Base-by-base conservation (phyloP, 495 filamentous ascomycete genomes). In the Sporormia fimetaria region DNA sequence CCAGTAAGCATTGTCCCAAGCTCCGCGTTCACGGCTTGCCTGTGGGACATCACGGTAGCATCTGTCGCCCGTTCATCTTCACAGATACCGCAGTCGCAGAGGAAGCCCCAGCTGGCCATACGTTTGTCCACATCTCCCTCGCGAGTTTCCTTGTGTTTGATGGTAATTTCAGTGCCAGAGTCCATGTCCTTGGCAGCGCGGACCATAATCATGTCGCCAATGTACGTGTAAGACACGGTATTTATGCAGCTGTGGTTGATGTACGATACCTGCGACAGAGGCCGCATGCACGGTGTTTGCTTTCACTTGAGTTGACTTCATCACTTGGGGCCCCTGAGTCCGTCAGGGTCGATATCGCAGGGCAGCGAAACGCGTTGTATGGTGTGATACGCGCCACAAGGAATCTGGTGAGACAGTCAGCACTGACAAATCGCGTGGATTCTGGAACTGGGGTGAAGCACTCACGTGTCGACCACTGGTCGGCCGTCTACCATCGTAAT, bases 181-280 rank as follows among this genome's bases (percentile, higher is more conserved):
- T 37, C 17, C 3, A 45, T 23, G 24, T 45, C 42, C 12, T 38
- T 3, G 4, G 33, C 22, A 0, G 74, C 72, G 11, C 71, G 70
- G 12, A 75, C 47, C 27, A 76, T 59, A 60, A 70, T 67, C 63
- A 79, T 67, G 51, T 78, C 75, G 27, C 74, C 70, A 44, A 76
- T 71, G 53, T 73, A 75, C 15, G 65, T 42, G 27, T 68, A 64
- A 4, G 23, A 26, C 15, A 57, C 54, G 44, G 70, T 76, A 22
- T 50, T 47, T 35, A 61, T 3, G 47, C 73, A 77, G 22, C 61
- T 61, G 45, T 78, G 73, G 52, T 77, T 76, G 27, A 71, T 66
- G 56, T 66, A 68, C 0, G 73, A 69, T 20, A 70, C 69, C 57
- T 45, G 4, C 54, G 44, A 74, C 75, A 78, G n/a, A 78, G 29